These are phyloP conservation scores for Dictyophora rubrovolvata DNA, from an alignment of 768 basidiomycete species.

Conservation along the genomic window DNA sequence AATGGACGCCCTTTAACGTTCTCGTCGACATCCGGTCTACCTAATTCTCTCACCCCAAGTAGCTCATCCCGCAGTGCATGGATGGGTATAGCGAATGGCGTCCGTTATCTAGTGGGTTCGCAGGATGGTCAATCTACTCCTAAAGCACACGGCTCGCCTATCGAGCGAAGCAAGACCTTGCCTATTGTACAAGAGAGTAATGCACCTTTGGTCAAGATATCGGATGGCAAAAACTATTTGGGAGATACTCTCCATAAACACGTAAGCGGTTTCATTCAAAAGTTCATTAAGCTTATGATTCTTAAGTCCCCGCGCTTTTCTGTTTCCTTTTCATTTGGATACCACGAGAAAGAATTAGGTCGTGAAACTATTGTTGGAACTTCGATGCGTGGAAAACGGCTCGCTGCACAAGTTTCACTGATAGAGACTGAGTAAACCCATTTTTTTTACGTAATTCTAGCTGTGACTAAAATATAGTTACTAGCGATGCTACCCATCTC, in stretches of 20 bases:
- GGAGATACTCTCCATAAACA: not conserved
- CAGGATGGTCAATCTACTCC: constrained; percentile 39
- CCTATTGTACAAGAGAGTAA: constrained; percentile 6
- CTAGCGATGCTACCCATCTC: constrained; percentile 15
- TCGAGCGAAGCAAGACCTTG: constrained; percentile 19
- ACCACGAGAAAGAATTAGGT: constrained; percentile 22
- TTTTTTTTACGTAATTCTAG: not conserved
- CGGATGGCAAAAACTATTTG: not conserved
- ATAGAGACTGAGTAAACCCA: constrained; percentile 13
- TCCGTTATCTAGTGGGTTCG: constrained; percentile 61
- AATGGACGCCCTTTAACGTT: constrained; percentile 20
- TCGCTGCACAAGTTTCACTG: constrained; percentile 25
- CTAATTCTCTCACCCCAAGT: constrained; percentile 32
- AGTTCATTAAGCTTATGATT: not conserved
- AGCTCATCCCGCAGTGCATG: constrained; percentile 68
- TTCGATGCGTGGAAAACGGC: not conserved
- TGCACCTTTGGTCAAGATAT: constrained; percentile 8
- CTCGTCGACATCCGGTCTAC: constrained; percentile 26
- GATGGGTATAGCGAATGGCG: constrained; percentile 53
- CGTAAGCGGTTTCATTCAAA: not conserved
- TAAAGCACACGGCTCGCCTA: constrained; percentile 32
- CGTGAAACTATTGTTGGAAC: not conserved
- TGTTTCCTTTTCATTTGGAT: constrained; percentile 34
- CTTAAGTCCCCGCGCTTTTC: constrained; percentile 24
- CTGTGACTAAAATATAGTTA: not conserved